Evolutionary conservation across 768 basidiomycete genomes (phyloP), one percentile per base, ranked within the genome.

Genomic region (Collybia nuda): DNA sequence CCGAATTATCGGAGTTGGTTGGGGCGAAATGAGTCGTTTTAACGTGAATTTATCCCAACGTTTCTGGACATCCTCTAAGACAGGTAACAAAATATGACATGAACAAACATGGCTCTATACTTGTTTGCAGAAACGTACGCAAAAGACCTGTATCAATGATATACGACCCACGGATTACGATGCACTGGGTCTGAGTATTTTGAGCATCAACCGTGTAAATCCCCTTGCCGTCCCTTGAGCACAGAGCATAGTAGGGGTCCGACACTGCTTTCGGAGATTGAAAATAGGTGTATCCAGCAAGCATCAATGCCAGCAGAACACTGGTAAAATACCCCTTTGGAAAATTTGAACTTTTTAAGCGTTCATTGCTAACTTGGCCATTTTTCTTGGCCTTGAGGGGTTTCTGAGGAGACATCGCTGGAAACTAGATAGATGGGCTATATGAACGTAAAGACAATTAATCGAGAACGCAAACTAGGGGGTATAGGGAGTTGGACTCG

Each of bases 151-250:
- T 74, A 48, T 79, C 80, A 12, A 71, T 61, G 53, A 91, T 82
- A 49, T 66, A 61, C 32, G 71, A 65, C 22, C 73, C 73, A 35
- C 77, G 63, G 17, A 90, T 71, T 18, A 88, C 76, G 32, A 91
- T 72, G 55, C 88, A 90, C 58, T 90, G 80, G 5, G 74, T 79
- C 48, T 66, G 72, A 3, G 77, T 66, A 52, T 78, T 75, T 24
- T 62, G 48, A 5, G 67, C 63, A 60, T 90, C 85, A n/a, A 89
- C 85, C 15, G 84, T 86, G 58, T 89, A 88, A 43, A 91, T 76
- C 24, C 68, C 66, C 43, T 72, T 56, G 17, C 72, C 74, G 9
- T 76, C 67, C 43, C 61, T 72, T 23, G 87, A 81, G 64, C 88
- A 89, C n/a, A 90, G 56, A 1, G 80, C 84, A 59, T 88, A 88